Base-by-base conservation (phyloP, 768 basidiomycete species). In the Podaxis sp. region DNA sequence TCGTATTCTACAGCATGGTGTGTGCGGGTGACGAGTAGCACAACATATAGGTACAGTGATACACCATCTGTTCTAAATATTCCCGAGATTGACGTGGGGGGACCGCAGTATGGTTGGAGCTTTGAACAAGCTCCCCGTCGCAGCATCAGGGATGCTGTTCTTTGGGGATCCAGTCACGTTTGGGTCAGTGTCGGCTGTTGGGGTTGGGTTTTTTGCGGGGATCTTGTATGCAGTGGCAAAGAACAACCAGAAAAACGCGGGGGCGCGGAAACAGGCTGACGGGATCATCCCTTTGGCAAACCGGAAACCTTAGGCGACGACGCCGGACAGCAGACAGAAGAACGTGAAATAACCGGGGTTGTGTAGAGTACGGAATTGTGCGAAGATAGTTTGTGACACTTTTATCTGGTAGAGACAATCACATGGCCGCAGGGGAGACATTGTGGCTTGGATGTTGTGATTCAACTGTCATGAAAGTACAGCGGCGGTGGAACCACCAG, bases 1-100 rank as follows among this genome's bases (percentile, higher is more conserved):
- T 98, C 95, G 12, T 99, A 95, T 73, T 95, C 95, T 7, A 99
- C 97, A 7, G 96, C 97, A 10, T 99, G 97, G 97, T 99, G 97
- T 73, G 87, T 99, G 36, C 88, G 97, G 53, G 89, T 89, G 22
- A 98, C 96, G 30, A 93, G 91, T 66, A 98, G 96, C 65, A 99
- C 97, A 50, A 99, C 97, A n/a, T 99, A 98, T 78, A 96, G 93
- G 90, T 91, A 63, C 11, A 54, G 82, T 58, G 13, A 6, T 52
- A 12, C 28, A 28, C 15, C 12, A 49, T 46, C 30, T 12, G 51
- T 58, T n/a, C 17, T 40, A 15, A 20, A 46, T 49, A 49, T 40
- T 30, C 24, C 38, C 40, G 51, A 40, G 20, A 36, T 36, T 73
- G 54, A 69, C 55, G 44, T 44, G 20, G 52, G 26, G 26, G 55